Evolutionary conservation across 225 moss, liverwort and hornwort species (phyloP).

Genomic region (Sphagnum tenellum): DNA sequence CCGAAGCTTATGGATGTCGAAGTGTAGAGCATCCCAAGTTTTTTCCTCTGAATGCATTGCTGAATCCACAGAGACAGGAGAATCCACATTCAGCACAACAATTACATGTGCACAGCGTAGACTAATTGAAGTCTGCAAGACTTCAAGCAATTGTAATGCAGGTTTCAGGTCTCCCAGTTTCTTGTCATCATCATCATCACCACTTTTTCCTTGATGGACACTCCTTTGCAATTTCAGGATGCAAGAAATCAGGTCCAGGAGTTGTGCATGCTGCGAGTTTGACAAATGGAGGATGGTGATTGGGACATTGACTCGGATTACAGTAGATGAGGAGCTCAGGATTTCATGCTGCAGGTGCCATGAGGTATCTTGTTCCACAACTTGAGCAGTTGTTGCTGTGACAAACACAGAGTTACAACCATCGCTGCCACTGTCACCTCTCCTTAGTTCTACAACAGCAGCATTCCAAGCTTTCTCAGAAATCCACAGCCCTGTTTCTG

Average conservation of each 20-base stretch:
- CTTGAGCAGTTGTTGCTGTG: conserved; percentile 72
- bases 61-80: conserved; percentile 10
- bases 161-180: too few relatives aligned
- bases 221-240: conserved; percentile 4
- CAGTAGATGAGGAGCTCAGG: conserved; percentile 53
- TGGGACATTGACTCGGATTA: conserved; percentile 62
- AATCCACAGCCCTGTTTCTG: conserved; percentile 56
- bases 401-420: conserved; percentile 93
- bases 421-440: conserved; percentile 87
- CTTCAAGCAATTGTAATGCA: conserved; percentile 5
- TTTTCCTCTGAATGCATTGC: conserved; percentile 14
- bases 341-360: conserved; percentile 65
- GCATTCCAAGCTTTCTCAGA: conserved; percentile 84
- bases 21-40: conserved; percentile 67
- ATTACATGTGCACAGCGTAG: conserved; percentile 74
- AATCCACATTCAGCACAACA: conserved; percentile 36
- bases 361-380: conserved; percentile 57
- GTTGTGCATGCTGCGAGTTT: conserved; percentile 59
- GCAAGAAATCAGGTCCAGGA: conserved; percentile 49
- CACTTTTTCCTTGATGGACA: too few relatives aligned
- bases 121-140: conserved; percentile 54
- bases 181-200: too few relatives aligned
- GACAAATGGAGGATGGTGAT: conserved; percentile 48
- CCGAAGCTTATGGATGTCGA: conserved; percentile 74
- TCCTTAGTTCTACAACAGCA: conserved; percentile 65